Conservation (phyloP, 23 red algal genomes). For the Gracilaria domingensis region DNA sequence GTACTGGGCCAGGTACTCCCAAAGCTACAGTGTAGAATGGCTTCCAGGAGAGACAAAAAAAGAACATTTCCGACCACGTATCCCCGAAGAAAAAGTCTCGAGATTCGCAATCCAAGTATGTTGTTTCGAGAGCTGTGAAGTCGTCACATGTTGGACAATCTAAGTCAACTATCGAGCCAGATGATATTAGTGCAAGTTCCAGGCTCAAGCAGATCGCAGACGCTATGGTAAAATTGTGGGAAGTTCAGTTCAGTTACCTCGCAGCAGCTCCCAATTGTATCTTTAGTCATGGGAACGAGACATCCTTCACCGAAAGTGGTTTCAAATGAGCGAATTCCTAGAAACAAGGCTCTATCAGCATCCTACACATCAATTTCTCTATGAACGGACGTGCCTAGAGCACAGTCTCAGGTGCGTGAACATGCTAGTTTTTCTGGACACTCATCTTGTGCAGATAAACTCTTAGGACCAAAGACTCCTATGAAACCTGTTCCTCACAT, state of each 20-base stretch:
- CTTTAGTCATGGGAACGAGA: neutral
- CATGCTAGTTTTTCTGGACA: neutral
- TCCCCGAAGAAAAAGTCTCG: neutral
- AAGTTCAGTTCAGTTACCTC: neutral
- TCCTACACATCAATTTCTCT: neutral
- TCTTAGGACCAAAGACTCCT: neutral
- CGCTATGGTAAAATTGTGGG: neutral
- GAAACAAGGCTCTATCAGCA: slow-evolving; percentile 1
- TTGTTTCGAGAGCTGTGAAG: neutral
- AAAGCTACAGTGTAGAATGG: neutral
- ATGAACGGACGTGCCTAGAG: neutral
- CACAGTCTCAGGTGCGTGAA: neutral
- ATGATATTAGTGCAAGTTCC: neutral
- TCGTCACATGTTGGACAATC: neutral
- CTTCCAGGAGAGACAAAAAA: neutral
- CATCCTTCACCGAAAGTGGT: slow-evolving; percentile 22
- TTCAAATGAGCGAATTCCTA: slow-evolving; percentile 24
- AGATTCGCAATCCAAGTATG: neutral
- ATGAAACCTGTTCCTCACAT: neutral
- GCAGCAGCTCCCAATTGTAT: neutral
- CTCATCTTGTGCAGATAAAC: neutral
- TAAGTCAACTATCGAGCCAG: neutral
- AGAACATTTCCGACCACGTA: neutral
- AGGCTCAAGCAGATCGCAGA: neutral
- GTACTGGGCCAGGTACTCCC: neutral